A percentile compares a stretch with the other conserved stretches of the same genome.
These are phyloP conservation scores for Leishmania gerbilli DNA, from an alignment of 208 protist genomes.

Conservation along the genomic window DNA sequence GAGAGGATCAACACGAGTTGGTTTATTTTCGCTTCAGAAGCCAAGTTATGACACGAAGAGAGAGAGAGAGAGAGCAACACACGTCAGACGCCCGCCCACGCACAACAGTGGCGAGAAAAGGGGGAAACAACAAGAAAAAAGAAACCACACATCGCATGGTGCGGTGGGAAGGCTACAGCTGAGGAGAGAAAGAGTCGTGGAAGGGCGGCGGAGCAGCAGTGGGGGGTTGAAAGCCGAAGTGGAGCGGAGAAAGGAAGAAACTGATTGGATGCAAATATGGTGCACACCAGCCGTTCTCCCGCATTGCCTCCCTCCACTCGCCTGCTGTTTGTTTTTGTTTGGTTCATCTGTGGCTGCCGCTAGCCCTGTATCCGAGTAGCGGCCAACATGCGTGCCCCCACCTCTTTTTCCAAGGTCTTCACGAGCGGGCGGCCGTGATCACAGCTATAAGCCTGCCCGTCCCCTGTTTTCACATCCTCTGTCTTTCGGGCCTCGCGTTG, in stretches of 20 bases:
- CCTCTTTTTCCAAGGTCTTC: background rate
- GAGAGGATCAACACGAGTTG: background rate
- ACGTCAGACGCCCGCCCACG: background rate
- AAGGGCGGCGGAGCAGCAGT: background rate
- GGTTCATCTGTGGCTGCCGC: background rate
- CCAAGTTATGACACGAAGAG: background rate
- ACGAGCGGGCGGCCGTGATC: background rate
- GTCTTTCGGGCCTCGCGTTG: background rate
- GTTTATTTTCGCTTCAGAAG: background rate
- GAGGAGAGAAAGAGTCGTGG: background rate
- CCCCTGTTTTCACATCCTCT: background rate
- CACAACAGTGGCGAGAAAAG: no score
- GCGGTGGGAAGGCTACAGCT: background rate
- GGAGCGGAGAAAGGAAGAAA: background rate
- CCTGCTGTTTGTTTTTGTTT: background rate
- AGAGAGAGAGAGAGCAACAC: background rate
- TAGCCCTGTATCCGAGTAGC: background rate
- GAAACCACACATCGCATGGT: background rate
- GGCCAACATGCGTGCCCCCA: background rate
- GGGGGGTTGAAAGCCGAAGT: background rate
- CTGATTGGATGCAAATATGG: background rate
- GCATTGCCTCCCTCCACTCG: background rate
- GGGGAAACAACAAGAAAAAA: background rate
- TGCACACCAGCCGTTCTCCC: background rate
- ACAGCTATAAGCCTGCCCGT: background rate